Evolutionary conservation across 495 filamentous ascomycete species (phyloP), one percentile per base, ranked within the genome.

Genomic region (Physcia stellaris): DNA sequence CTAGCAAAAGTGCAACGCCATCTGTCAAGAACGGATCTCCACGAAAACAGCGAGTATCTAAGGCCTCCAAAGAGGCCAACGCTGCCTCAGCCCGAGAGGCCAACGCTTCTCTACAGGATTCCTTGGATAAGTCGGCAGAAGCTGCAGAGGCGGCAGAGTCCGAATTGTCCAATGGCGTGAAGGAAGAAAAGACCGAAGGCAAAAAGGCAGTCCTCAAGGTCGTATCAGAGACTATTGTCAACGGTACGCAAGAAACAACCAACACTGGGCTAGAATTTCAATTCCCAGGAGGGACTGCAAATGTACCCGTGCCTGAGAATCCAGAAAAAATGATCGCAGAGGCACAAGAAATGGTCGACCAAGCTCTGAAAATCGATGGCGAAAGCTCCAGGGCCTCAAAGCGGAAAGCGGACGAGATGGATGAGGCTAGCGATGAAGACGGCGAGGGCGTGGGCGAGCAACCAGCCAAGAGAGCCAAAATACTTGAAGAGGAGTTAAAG

Each of bases 331-430:
- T 95, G 79, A 77, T 96, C 32, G 78, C 73, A 32, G 71, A 82
- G 56, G 90, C 90, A 5, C 85, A 80, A 55, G 75, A 76, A 46
- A 94, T 95, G 85, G 90, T 96, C 4, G 72, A 80, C 36, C 81
- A 82, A 38, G 86, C 83, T 29, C 67, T 66, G 32, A 73, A 77
- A 44, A 56, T 73, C n/a, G 42, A 52, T 16, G 52, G 52, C 4
- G 51, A 61, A n/a, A 54, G 52, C 6, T 54, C 59, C 20, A 66
- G 57, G 26, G 55, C 59, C 36, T 59, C 55, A 53, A 96, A 96
- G 70, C 75, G 90, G 47, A 95, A 94, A 63, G 73, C 72, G 1
- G 80, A 80, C 9, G 86, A 92, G 21, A 62, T 86, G 12, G 59
- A 55, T 23, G 66, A 70, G 6, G 64, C 65, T 6, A 70, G 69